A percentile compares a stretch with the other conserved stretches of the same genome.
Evolutionary conservation across 257 asterid genomes (phyloP).

Genomic region (Forsythia viridissima): DNA sequence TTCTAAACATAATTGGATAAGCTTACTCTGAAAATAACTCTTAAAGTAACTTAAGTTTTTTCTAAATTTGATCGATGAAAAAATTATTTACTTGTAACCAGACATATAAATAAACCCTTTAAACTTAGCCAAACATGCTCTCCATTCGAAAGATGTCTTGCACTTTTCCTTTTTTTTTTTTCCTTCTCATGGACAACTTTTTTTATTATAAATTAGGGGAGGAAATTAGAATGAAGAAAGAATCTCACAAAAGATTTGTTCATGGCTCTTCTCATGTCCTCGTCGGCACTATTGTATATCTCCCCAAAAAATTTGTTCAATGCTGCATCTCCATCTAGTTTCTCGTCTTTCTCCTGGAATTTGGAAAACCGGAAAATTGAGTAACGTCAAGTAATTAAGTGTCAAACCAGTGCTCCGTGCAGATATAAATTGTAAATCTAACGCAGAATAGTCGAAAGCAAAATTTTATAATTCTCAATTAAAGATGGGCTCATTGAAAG

Average conservation of each 20-base stretch:
- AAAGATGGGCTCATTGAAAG: background rate
- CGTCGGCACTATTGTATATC: constrained; percentile 86
- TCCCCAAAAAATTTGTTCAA: constrained; percentile 88
- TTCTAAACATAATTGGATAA: background rate
- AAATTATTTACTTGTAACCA: too few species aligned
- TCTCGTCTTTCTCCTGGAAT: constrained; percentile 89
- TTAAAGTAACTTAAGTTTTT: too few species aligned
- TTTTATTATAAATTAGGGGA: background rate
- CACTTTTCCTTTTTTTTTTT: too few species aligned
- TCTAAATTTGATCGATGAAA: too few species aligned
- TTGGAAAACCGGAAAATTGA: constrained; percentile 13
- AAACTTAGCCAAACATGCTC: too few species aligned
- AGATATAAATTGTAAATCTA: background rate
- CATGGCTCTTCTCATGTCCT: constrained; percentile 97
- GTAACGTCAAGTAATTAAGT: background rate
- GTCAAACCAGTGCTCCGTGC: background rate
- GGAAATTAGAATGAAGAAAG: background rate
- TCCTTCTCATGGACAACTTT: too few species aligned
- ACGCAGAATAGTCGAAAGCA: background rate
- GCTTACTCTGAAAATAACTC: background rate
- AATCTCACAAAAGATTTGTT: constrained; percentile 91
- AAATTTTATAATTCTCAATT: background rate
- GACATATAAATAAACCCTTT: too few species aligned
- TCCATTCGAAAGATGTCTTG: too few species aligned
- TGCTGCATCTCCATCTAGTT: constrained; percentile 97